Conservation (phyloP, 257 asterid species). For the Thymus quinquecostatus region DNA sequence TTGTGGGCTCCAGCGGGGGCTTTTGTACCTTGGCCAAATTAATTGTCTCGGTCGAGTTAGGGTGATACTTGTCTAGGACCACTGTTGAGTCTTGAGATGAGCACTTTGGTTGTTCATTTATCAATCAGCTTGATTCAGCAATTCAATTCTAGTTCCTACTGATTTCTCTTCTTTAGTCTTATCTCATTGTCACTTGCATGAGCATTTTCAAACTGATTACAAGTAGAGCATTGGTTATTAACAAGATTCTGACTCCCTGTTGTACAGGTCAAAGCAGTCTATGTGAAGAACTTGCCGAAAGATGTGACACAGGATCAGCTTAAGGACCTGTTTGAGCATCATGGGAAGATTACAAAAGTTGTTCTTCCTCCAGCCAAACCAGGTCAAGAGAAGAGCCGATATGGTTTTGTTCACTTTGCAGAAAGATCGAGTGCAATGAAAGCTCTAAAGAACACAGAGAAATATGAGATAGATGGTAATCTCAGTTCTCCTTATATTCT, state of each 20-base stretch:
- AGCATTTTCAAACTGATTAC: neutral
- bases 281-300: slow-evolving; percentile 91
- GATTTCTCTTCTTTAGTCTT: too few species aligned
- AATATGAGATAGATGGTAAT: slow-evolving; percentile 84
- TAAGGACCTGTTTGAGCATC: slow-evolving; percentile 75
- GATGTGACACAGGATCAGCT: slow-evolving; percentile 83
- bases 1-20: too few species aligned
- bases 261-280: slow-evolving; percentile 87
- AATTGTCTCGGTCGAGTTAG: too few species aligned
- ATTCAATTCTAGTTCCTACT: too few species aligned
- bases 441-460: slow-evolving; percentile 90
- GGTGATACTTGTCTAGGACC: too few species aligned
- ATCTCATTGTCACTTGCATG: neutral
- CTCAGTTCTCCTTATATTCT: slow-evolving; percentile 12
- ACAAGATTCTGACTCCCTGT: neutral
- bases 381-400: slow-evolving; percentile 80
- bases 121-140: too few species aligned
- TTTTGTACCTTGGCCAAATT: too few species aligned
- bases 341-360: slow-evolving; percentile 84
- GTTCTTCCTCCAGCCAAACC: slow-evolving; percentile 98
- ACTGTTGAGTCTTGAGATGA: too few species aligned
- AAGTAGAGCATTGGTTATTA: neutral
- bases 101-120: too few species aligned
- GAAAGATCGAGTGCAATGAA: slow-evolving; percentile 92
- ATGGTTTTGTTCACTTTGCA: slow-evolving; percentile 88